A percentile compares a stretch with the other conserved stretches of the same genome.
Conservation (phyloP, 257 asterid genomes). For the Galeopsis tetrahit region DNA sequence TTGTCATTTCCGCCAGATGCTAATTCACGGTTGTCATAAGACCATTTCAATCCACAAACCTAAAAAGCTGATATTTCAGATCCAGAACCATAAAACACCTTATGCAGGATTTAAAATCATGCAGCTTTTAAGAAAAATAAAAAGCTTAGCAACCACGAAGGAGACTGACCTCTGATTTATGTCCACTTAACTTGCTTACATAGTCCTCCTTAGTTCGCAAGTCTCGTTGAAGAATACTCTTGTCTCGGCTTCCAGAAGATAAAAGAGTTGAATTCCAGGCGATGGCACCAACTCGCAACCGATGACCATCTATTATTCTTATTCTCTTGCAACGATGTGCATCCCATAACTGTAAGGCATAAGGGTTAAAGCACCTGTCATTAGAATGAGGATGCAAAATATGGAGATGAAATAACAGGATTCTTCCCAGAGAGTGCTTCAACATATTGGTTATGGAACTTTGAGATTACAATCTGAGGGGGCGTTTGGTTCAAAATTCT, state of each 20-base stretch:
- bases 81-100: not conserved
- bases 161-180: conserved; percentile 82
- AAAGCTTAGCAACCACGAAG: conserved; percentile 3
- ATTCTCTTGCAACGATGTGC: conserved; percentile 82
- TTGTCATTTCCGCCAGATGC: conserved; percentile 99
- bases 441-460: not conserved
- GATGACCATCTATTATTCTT: conserved; percentile 94
- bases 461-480: not conserved
- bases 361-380: conserved; percentile 23
- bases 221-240: conserved; percentile 91
- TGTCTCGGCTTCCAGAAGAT: conserved; percentile 96
- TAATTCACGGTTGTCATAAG: conserved; percentile 88
- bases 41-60: conserved; percentile 99
- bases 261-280: conserved; percentile 88
- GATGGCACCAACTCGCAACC: conserved; percentile 81
- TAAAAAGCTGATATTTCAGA: conserved; percentile 33
- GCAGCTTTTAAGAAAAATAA: not conserved
- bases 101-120: not conserved
- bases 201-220: conserved; percentile 71
- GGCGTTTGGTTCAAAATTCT: not conserved
- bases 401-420: conserved; percentile 2
- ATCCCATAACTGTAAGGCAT: conserved; percentile 78
- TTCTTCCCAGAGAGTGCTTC: not conserved
- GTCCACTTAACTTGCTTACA: conserved; percentile 87
- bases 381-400: conserved; percentile 2